Percentiles rank a stretch among this genome's conserved stretches.
phyloP scores from a whole-genome alignment of 768 basidiomycete species.

The Boletus sp. region DNA sequence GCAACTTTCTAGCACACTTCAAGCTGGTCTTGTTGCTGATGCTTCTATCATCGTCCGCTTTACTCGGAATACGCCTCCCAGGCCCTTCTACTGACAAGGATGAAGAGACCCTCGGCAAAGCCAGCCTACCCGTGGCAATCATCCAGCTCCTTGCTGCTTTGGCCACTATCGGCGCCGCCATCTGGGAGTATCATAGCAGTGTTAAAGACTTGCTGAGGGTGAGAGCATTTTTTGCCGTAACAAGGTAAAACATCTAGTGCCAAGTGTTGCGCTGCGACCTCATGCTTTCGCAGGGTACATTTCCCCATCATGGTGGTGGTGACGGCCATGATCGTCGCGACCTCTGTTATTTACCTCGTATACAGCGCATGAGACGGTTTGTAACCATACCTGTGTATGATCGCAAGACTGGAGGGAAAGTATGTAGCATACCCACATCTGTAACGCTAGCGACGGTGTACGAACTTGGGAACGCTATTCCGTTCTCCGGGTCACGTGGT shows the following conservation, averaged over 20 bases:
- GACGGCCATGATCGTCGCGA: slow-evolving; percentile 47
- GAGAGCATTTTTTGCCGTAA: slow-evolving; percentile 58
- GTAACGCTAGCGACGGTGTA: no score
- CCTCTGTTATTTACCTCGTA: slow-evolving; percentile 49
- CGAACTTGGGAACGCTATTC: no score
- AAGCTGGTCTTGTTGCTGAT: slow-evolving; percentile 65
- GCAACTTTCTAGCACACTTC: slow-evolving; percentile 68
- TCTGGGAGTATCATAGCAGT: slow-evolving; percentile 66
- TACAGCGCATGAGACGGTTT: slow-evolving; percentile 18
- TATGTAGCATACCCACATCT: not conserved
- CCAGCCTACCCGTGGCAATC: slow-evolving; percentile 48
- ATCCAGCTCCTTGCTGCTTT: slow-evolving; percentile 55
- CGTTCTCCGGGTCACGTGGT: slow-evolving; percentile 21
- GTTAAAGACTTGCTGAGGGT: slow-evolving; percentile 54
- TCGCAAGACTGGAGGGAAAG: not conserved
- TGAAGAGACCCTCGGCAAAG: slow-evolving; percentile 24
- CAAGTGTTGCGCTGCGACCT: not conserved
- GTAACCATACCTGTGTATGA: no score
- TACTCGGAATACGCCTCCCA: slow-evolving; percentile 61
- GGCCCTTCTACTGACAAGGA: slow-evolving; percentile 29
- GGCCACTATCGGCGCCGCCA: slow-evolving; percentile 51
- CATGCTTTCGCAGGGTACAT: slow-evolving; percentile 42
- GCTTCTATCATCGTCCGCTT: slow-evolving; percentile 59
- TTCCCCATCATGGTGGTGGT: slow-evolving; percentile 51
- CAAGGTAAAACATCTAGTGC: slow-evolving; percentile 44